phyloP scores from a whole-genome alignment of 352 stramenopile genomes.

The Ophiocytium majus region DNA sequence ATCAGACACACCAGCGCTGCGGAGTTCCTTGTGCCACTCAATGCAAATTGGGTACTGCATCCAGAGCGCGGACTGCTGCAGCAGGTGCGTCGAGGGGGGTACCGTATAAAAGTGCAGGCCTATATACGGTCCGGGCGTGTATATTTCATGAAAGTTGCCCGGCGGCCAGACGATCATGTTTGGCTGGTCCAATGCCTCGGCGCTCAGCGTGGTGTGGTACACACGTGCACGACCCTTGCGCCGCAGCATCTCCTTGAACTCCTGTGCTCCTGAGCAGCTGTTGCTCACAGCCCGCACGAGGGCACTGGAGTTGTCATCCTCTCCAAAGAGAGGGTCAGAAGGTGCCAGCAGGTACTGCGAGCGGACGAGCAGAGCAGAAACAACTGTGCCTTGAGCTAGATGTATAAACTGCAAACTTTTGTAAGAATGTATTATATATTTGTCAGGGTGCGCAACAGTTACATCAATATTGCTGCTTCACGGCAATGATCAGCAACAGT shows the following conservation, averaged over 20 bases:
- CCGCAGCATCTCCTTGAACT: not conserved
- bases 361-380: not conserved
- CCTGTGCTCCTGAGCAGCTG: constrained; percentile 4
- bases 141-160: constrained; percentile 4
- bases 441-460: too few relatives aligned
- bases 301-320: not conserved
- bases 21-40: not conserved
- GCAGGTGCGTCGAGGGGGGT: not conserved
- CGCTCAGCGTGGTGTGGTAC: not conserved
- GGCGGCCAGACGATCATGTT: constrained; percentile 20
- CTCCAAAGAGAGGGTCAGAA: not conserved
- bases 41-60: not conserved
- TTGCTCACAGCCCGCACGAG: not conserved
- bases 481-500: too few relatives aligned
- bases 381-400: too few relatives aligned
- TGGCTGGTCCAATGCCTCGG: not conserved
- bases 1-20: not conserved
- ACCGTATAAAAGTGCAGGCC: constrained; percentile 2
- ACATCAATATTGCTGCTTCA: too few relatives aligned
- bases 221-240: not conserved
- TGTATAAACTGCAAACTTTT: too few relatives aligned
- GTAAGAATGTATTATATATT: too few relatives aligned
- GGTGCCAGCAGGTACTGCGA: constrained; percentile 10
- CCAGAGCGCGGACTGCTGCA: not conserved
- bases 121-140: not conserved